Base-by-base conservation (phyloP, 2,329 filamentous ascomycete species). In the Tolypocladium sp. region DNA sequence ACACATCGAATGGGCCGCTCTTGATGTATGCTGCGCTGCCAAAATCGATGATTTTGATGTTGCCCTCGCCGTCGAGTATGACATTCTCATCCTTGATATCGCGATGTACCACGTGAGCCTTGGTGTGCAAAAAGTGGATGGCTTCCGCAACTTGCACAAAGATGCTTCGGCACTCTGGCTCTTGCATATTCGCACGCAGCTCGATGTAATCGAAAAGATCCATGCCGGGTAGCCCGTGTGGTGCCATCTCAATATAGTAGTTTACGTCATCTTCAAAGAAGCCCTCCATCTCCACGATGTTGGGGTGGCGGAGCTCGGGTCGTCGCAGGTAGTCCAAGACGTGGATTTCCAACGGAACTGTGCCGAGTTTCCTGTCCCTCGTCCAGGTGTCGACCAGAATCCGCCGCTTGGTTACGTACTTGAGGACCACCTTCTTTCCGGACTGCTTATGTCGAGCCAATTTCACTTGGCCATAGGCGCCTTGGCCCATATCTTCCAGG, bases 31-130 rank as follows among this genome's bases (percentile, higher is more conserved):
- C 92, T 60, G 94, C 94, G 70, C 92, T 97, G 61, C 94, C 94
- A 75, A 99, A 99, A 74, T 99, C 94, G 66, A 97, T 97, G 68
- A 99, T 80, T 76, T 97, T 97, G 75, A 99, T 96, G 66, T 89
- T 88, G 33, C 93, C 92, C 71, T 97, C 92, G 41, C 94, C 93
- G 69, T 99, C 94, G 20, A 99, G 79, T 58, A 99, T 90, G 37
- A 99, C 91, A 67, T 99, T 99, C 76, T 99, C 94, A 68, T 99
- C 94, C 73, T 99, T 99, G 81, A 99, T 97, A 69, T 99, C 94
- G 41, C 94, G 88, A 74, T 99, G 94, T 13, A 99, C 94, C 10
- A 99, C 93, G 56, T 89, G 81, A 1, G 93, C 93, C 71, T 90
- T 93, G 58, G 85, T 92, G 70, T 99, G 94, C 49, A 99, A 77